Base-by-base conservation (phyloP, 306 rosid genomes). In the Senna tora region DNA sequence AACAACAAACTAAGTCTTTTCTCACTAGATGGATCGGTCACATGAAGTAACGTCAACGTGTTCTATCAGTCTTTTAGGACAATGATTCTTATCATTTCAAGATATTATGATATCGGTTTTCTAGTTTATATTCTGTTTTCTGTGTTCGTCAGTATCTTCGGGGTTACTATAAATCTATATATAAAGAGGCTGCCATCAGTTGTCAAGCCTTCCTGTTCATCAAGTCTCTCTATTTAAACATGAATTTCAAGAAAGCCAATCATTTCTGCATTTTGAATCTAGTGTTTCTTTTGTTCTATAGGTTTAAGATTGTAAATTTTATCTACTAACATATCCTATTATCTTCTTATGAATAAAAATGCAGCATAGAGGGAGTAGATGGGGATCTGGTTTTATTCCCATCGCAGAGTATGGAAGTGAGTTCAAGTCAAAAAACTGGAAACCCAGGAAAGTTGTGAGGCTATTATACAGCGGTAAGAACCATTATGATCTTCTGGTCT, bases 341-440 rank as follows among this genome's bases (percentile, higher is more conserved):
- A 38, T 73, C 19, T 61, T 25, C 50, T 49, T 50, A 63, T 62
- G 65, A 77, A 74, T 80, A 46, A 22, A 22, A 52, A 66, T 84
- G 91, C 92, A 94, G 99, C 97, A 89, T 72, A 64, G 81, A 57
- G 80, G 83, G 11, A 85, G 88, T 60, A 86, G 92, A 46, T 47
- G 83, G 78, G 86, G 97, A 55, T 76, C 86, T 61, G 94, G 95
- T 82, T 91, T 91, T 84, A 87, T 94, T 68, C 87, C 96, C 49
- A 89, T 91, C 75, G 96, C 95, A 34, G 97, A 94, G 81, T 91
- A 94, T 71, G 99, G 99, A 67, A 85, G 75, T n/a, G 96, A 94
- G 76, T 91, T 89, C 73, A 82, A 82, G 46, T 84, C 77, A 34
- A 63, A 66, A 54, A 82, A 77, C 77, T 61, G 57, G 49, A 85